Evolutionary conservation across 2,329 filamentous ascomycete genomes (phyloP).

Genomic region (Pyricularia pennisetigena): DNA sequence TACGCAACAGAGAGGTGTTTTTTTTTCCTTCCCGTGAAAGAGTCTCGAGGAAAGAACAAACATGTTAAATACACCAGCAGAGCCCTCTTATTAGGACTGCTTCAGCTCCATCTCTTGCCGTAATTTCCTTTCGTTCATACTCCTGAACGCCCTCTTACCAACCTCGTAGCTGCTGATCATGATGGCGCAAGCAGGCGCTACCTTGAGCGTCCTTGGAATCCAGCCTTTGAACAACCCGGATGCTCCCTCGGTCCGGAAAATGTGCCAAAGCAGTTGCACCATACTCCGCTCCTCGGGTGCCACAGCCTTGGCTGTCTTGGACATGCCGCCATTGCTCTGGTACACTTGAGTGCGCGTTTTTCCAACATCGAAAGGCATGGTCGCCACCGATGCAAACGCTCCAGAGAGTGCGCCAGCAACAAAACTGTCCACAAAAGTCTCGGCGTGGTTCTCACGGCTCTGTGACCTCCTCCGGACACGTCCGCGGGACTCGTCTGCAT

Average conservation of each 20-base stretch:
- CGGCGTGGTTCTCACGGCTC: constrained; percentile 58
- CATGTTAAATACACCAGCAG: not conserved
- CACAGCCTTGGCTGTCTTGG: constrained; percentile 21
- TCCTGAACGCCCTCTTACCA: constrained; percentile 77
- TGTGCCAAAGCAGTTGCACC: constrained; percentile 77
- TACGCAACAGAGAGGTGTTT: not conserved
- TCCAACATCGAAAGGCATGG: constrained; percentile 93
- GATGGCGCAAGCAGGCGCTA: constrained; percentile 92
- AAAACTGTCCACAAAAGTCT: constrained; percentile 84
- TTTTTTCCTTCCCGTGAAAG: not conserved
- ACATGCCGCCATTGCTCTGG: constrained; percentile 37
- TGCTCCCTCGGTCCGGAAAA: constrained; percentile 76
- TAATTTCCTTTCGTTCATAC: constrained; percentile 51
- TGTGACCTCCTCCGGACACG: constrained; percentile 44
- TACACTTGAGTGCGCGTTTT: constrained; percentile 91
- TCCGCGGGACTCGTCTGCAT: constrained; percentile 24
- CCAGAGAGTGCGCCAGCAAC: constrained; percentile 76
- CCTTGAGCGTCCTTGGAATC: constrained; percentile 85
- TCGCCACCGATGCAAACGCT: constrained; percentile 75
- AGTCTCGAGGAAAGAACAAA: not conserved
- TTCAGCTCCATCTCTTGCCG: constrained; percentile 12
- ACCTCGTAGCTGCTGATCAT: constrained; percentile 99
- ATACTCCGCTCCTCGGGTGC: constrained; percentile 70
- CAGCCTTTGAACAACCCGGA: constrained; percentile 82
- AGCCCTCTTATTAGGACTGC: not conserved